Evolutionary conservation across 352 stramenopile genomes (phyloP), one percentile per base, ranked within the genome.

Genomic region (Pythium rishiriense): DNA sequence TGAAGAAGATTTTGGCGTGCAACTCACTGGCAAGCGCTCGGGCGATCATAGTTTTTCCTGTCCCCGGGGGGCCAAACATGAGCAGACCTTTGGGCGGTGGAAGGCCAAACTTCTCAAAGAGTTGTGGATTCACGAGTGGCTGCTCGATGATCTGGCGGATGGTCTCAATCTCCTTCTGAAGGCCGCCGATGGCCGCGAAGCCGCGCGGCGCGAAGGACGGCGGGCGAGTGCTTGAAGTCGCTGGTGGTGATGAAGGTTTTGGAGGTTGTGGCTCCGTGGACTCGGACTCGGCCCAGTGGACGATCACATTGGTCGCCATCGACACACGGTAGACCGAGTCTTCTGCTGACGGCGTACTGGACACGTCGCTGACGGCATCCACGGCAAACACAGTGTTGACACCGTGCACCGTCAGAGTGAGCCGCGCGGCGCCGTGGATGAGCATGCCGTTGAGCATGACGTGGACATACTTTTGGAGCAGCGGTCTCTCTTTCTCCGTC

Each of bases 71-170:
- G 3, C 97, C 97, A 64, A 98, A 98, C 21, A 99, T 70, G 0
- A 99, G 82, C 26, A 99, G 83, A 45, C 97, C 97, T 57, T 97
- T 96, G 28, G 97, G 97, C 54, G 97, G 91, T 19, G 96, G 96
- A 50, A 99, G 85, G 5, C 97, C 97, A 47, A 99, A 90, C 29
- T 88, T 88, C 33, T 76, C 76, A 81, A 98, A 99, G 28, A 97
- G 68, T 70, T 98, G 90, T 0, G 96, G 94, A 54, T 98, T 96
- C 28, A 84, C 78, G 21, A 99, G 75, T 6, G 97, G 94, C 57
- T 99, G 89, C 72, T 99, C 97, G 21, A 99, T 91, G 56, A 99
- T 83, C 77, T 99, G 94, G 14, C 96, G 79, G 60, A 99, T 96
- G 14, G 90, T 87, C 15, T 86, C 91, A 55, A 99, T 85, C 72